A percentile compares a stretch with the other conserved stretches of the same genome.
Conservation (phyloP, 495 filamentous ascomycete genomes). For the Thermochaetoides thermophila region DNA sequence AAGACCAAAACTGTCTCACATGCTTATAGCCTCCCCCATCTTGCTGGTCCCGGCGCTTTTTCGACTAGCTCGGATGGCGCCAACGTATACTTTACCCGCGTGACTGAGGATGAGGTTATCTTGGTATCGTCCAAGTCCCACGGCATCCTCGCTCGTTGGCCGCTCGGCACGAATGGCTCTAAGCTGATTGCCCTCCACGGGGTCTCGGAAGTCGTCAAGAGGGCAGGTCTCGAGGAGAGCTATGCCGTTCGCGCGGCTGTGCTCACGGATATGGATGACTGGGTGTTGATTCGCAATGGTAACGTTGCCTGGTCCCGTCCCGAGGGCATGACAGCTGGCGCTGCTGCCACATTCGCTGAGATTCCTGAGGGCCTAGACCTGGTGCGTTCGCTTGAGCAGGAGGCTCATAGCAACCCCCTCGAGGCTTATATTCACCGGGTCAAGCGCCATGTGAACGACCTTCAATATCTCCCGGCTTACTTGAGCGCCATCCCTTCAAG, state of each 20-base stretch:
- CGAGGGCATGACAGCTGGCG: constrained; percentile 62
- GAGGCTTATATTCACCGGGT: constrained; percentile 79
- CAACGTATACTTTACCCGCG: constrained; percentile 77
- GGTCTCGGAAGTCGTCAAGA: constrained; percentile 68
- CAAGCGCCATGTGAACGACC: constrained; percentile 64
- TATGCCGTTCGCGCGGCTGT: constrained; percentile 69
- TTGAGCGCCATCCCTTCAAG: constrained; percentile 48
- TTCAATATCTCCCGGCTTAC: constrained; percentile 65
- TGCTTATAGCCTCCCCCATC: constrained; percentile 58
- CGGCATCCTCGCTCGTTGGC: constrained; percentile 59
- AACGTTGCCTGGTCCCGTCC: constrained; percentile 63
- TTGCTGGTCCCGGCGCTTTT: constrained; percentile 56
- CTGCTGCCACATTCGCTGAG: constrained; percentile 68
- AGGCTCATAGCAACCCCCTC: constrained; percentile 65
- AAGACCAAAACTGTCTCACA: constrained; percentile 48
- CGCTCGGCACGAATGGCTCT: constrained; percentile 28
- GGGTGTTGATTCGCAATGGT: constrained; percentile 71
- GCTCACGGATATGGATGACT: constrained; percentile 55
- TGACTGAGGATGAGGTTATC: constrained; percentile 54
- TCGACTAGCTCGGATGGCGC: constrained; percentile 61
- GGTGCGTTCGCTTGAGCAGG: constrained; percentile 65
- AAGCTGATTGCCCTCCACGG: constrained; percentile 42
- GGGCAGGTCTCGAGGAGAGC: constrained; percentile 33
- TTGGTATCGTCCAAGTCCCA: constrained; percentile 66
- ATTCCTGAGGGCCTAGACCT: constrained; percentile 54